Evolutionary conservation across 179 eudicot species (phyloP).

Genomic region (Beta corolliflora): DNA sequence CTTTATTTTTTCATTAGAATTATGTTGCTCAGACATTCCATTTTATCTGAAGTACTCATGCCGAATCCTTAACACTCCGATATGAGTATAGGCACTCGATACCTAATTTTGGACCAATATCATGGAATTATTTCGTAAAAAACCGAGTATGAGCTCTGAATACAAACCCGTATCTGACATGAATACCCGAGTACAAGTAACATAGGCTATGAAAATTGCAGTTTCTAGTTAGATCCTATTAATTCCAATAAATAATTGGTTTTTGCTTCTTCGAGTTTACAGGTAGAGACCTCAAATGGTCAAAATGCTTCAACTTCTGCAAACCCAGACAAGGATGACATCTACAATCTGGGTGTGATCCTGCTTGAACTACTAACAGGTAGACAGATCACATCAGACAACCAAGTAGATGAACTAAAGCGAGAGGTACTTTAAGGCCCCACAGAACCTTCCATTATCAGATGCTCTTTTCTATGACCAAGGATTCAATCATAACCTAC

Average conservation of each 20-base stretch:
- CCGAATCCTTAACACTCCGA: neutral
- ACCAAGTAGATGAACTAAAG: slow-evolving; percentile 50
- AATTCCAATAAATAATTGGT: neutral
- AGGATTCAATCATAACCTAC: slow-evolving; percentile 9
- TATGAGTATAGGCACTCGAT: no score
- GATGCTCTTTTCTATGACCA: slow-evolving; percentile 8
- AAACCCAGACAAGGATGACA: slow-evolving; percentile 70
- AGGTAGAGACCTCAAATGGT: slow-evolving; percentile 29
- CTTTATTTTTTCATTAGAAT: neutral
- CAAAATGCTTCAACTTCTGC: slow-evolving; percentile 28
- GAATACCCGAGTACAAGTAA: neutral
- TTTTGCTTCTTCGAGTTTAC: neutral
- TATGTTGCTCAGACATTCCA: neutral
- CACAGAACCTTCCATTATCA: neutral
- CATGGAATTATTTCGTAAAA: neutral
- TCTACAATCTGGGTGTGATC: slow-evolving; percentile 70
- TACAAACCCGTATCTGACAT: neutral
- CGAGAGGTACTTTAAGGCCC: slow-evolving; percentile 55
- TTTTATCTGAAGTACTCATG: neutral
- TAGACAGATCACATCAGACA: slow-evolving; percentile 59
- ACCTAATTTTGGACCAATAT: no score
- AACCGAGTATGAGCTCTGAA: neutral
- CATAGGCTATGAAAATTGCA: neutral
- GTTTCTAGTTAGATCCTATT: neutral
- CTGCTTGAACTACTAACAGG: slow-evolving; percentile 74